These are phyloP conservation scores for Diaporthe humulicola DNA, from an alignment of 2,329 filamentous ascomycete genomes.

Conservation along the genomic window DNA sequence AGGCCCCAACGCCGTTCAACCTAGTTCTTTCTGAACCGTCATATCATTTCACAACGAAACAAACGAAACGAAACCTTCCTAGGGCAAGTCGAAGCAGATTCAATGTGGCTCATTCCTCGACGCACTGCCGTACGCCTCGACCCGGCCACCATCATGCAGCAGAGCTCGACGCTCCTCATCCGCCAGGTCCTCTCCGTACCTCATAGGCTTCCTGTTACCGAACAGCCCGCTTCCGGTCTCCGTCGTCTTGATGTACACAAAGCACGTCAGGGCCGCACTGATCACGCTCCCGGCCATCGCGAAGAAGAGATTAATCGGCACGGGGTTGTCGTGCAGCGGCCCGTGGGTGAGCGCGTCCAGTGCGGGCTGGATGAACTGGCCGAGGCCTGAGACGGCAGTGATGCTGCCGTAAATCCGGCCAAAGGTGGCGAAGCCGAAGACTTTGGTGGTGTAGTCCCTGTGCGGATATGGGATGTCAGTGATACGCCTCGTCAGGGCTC, in stretches of 20 bases:
- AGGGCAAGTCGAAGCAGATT: background rate
- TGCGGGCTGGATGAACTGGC: slow-evolving; percentile 79
- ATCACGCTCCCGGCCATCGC: slow-evolving; percentile 66
- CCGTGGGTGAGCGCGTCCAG: slow-evolving; percentile 77
- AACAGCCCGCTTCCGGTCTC: slow-evolving; percentile 8
- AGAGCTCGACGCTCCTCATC: slow-evolving; percentile 19
- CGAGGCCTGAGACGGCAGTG: slow-evolving; percentile 78
- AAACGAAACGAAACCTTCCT: background rate
- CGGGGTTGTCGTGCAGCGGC: slow-evolving; percentile 71
- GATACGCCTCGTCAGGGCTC: background rate
- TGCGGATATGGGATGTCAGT: background rate
- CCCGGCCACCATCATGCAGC: background rate
- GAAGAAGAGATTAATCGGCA: slow-evolving; percentile 73
- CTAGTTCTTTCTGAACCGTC: background rate
- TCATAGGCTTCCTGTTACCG: background rate
- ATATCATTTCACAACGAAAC: background rate
- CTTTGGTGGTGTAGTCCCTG: slow-evolving; percentile 82
- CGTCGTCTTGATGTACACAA: slow-evolving; percentile 55
- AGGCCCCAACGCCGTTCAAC: background rate
- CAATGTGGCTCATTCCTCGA: background rate
- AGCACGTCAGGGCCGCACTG: slow-evolving; percentile 68
- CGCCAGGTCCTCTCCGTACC: background rate
- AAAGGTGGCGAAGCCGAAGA: slow-evolving; percentile 83
- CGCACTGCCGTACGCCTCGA: background rate
- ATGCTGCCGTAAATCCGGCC: slow-evolving; percentile 84